A percentile compares a stretch with the other conserved stretches of the same genome.
phyloP scores from a whole-genome alignment of 495 filamentous ascomycete genomes.

The Aspergillus asperescens region DNA sequence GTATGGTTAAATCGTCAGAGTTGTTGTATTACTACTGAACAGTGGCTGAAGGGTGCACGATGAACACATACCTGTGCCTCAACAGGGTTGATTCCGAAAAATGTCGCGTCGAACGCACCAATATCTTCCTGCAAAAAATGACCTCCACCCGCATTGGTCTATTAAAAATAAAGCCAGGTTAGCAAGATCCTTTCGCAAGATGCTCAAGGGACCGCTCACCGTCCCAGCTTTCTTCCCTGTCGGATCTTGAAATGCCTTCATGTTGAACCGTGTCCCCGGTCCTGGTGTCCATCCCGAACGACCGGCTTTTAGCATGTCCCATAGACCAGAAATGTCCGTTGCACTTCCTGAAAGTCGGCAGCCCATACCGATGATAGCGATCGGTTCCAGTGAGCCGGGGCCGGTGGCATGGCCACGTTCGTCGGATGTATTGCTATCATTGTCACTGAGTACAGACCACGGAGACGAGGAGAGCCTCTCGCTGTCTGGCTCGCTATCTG shows the following conservation, averaged over 20 bases:
- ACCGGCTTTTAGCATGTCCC: constrained; percentile 9
- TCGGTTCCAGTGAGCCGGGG: constrained; percentile 10
- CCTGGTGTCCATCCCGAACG: constrained; percentile 12
- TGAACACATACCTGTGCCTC: constrained; percentile 43
- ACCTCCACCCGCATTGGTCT: constrained; percentile 31
- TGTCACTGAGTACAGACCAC: constrained; percentile 13
- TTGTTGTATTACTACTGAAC: background rate
- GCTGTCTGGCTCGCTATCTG: constrained; percentile 9
- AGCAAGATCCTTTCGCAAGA: background rate
- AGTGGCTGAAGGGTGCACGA: background rate
- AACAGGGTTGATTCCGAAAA: constrained; percentile 52
- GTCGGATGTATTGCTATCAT: constrained; percentile 11
- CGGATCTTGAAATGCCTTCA: constrained; percentile 9
- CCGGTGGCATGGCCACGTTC: background rate
- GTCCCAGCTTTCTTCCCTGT: constrained; percentile 6
- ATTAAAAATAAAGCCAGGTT: background rate
- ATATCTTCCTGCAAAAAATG: constrained; percentile 50
- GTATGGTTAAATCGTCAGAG: background rate
- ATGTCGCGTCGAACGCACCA: constrained; percentile 51
- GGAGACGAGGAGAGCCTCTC: constrained; percentile 10
- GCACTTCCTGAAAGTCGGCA: constrained; percentile 12
- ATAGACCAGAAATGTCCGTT: constrained; percentile 10
- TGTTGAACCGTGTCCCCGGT: constrained; percentile 9
- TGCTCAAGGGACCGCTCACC: background rate
- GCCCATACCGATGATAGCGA: constrained; percentile 10